Evolutionary conservation across 208 protist genomes (phyloP).

Genomic region (Endotrypanum monterogeii): DNA sequence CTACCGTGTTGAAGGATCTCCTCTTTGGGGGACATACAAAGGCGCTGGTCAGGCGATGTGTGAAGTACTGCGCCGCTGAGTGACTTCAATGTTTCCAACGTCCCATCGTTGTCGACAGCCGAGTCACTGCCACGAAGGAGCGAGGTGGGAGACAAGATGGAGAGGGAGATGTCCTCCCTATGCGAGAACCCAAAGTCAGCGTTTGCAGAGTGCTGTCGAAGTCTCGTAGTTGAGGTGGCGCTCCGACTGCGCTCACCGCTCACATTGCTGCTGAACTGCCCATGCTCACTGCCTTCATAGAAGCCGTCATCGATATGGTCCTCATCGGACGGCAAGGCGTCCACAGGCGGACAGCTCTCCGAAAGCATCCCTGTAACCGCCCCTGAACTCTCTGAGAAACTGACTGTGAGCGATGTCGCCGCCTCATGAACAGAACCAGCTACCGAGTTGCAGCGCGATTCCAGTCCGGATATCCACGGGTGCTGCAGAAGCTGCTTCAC

Average conservation of each 20-base stretch:
- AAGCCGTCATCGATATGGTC: slow-evolving; percentile 37
- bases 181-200: not conserved
- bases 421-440: not conserved
- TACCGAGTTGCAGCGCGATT: slow-evolving; percentile 6
- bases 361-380: slow-evolving; percentile 13
- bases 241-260: slow-evolving; percentile 7
- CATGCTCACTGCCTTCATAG: slow-evolving; percentile 18
- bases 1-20: slow-evolving; percentile 27
- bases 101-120: not conserved
- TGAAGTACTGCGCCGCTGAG: not conserved
- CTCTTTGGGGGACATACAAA: slow-evolving; percentile 1
- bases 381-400: not conserved
- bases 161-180: not conserved
- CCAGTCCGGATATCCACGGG: slow-evolving; percentile 55
- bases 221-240: not conserved
- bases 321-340: slow-evolving; percentile 28
- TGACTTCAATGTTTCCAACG: not conserved
- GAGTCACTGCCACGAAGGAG: not conserved
- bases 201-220: not conserved
- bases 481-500: slow-evolving; percentile 79
- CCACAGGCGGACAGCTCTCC: slow-evolving; percentile 20
- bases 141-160: slow-evolving; percentile 1
- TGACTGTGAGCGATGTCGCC: not conserved
- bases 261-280: slow-evolving; percentile 7
- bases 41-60: not conserved